Base-by-base conservation (phyloP, 768 basidiomycete species). In the Lactifluus volemus region DNA sequence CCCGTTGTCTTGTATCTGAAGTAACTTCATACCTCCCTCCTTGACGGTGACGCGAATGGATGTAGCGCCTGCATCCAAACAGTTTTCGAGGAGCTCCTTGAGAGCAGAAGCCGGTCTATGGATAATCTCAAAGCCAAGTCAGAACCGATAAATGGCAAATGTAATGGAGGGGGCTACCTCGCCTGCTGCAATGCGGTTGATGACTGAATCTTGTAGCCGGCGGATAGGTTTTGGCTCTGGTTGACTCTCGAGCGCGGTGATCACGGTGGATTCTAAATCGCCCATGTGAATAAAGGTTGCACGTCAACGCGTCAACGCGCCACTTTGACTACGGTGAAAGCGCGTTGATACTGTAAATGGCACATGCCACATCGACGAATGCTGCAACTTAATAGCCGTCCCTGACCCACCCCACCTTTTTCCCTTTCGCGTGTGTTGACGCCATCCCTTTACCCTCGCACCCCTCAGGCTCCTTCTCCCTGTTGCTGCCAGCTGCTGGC, bases 1-100 rank as follows among this genome's bases (percentile, higher is more conserved):
- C 0, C 97, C 96, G 70, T 99, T 97, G 70, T 99, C 97, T 68
- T 94, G 90, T 55, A 98, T 95, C 73, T 97, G 92, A 41, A 98
- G 80, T 15, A 95, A 76, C 71, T 96, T 98, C 77, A 98, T 76
- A 4, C 97, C 97, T 1, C 96, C 97, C 64, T 99, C 96, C 73
- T 97, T 98, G 66, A 95, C 79, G 0, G 85, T 90, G 55, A 98
- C 77, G 41, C 87, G 85, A 70, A 98, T 92, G 0, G 84, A 84
- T 0, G 89, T 94, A 25, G 92, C 78, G 0, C 91, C 88, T 0
- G 97, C 97, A 74, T 99, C 97, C n/a, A 99, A 79, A 21, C 86
- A 81, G 67, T 99, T 98, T 73, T 99, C 97, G 14, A 99, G 76
- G 0, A 98, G 78, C 71, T 98, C 97, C 71, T 99, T 99, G 56